Evolutionary conservation across 1,139 yeast genomes (phyloP), one percentile per base, ranked within the genome.

Genomic region (Lodderomyces pseudojiufengensis): DNA sequence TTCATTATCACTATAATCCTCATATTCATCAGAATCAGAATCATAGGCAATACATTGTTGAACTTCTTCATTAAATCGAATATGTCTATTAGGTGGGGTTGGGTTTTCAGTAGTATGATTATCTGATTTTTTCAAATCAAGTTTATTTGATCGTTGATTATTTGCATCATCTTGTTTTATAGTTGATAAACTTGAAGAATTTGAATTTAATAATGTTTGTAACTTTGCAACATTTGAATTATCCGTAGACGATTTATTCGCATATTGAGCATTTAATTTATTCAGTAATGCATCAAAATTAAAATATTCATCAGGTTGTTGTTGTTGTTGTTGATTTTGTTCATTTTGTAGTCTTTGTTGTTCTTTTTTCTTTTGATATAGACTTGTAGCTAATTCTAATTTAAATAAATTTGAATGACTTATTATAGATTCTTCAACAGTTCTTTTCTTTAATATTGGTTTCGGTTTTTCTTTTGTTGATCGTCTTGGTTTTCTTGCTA

Each of bases 11-110:
- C 27, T 26, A 20, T 65, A 73, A 36, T 68, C 65, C 24, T 52
- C 60, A 20, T 66, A 73, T 31, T 66, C 63, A 33, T 63, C 69
- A 8, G 61, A 54, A 33, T 47, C 55, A 11, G 59, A 53, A 43
- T 79, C 78, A 13, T 86, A 55, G 0, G 95, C 87, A 41, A 84
- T 78, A 57, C 97, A 90, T 60, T 92, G 97, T 55, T 85, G 90
- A 20, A 92, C 98, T 40, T 88, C 78, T 52, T 87, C 95, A 54
- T 84, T 90, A 61, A 92, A 92, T 61, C 88, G 97, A 40, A 90
- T 88, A 47, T 75, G 92, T 43, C 92, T 72, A 32, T 61, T 65
- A 13, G 26, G 20, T 14, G 16, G 24, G 27, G 27, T 5, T 8
- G 6, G 14, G 27, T 13, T 24, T 24, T n/a, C n/a, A n/a, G n/a